Evolutionary conservation across 75 land plant genomes (phyloP), one percentile per base, ranked within the genome.

Genomic region (Pinus taeda): DNA sequence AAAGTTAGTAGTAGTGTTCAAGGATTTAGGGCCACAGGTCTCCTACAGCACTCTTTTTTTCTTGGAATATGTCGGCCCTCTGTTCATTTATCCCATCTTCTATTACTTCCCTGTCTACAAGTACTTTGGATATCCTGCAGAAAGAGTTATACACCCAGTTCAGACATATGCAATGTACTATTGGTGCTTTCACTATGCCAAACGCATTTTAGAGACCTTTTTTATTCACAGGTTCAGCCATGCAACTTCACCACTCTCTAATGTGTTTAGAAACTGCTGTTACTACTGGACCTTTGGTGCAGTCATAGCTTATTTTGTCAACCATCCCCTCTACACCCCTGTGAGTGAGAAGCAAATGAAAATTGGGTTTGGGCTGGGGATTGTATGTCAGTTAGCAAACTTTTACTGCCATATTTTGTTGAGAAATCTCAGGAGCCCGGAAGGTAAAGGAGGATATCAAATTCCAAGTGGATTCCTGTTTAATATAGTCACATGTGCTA

Each of bases 191-290:
- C 98, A 96, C 62, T 96, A 96, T 82, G 90, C 85, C 82, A 96
- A 96, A 74, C 85, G 97, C 0, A 92, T 91, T 20, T 74, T 96
- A 80, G 98, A 96, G 78, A 96, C 98, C 6, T 93, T 95, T 81
- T 93, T 96, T 59, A 88, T 96, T 55, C 98, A 96, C 62, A 83
- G 97, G 57, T 96, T 96, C 85, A 93, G 96, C 80, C 98, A 96
- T 81, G 98, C 98, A 71, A 96, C 98, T 57, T 96, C 98, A 29
- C 98, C 98, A 13, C 77, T 96, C 2, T 80, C 89, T 26, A 93
- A 96, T 80, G 97, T 96, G 37, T 96, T 92, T 73, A 76, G 98
- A 56, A 96, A 96, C 83, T 96, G 97, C 75, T 83, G 82, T 21
- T 96, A 96, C 76, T 96, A 96, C 82, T 96, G 98, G 98, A 79